Base-by-base conservation (phyloP, 2,329 filamentous ascomycete species). In the Exophiala calicioides region DNA sequence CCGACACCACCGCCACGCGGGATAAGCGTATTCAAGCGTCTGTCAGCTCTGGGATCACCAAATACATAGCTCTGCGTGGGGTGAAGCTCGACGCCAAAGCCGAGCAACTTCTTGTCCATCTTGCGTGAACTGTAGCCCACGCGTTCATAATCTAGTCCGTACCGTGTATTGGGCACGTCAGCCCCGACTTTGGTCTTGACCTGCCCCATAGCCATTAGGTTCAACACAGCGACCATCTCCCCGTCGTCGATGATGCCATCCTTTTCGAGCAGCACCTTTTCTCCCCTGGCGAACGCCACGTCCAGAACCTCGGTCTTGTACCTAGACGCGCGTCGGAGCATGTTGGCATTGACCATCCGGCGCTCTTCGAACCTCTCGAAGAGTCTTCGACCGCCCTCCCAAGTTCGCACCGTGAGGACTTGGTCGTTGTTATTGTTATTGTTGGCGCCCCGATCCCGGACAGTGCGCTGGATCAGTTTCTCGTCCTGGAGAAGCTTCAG, bases 291-390 rank as follows among this genome's bases (percentile, higher is more conserved):
- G 23, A 77, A 62, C 3, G 62, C 60, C 0, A 58, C 47, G 49
- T 77, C 74, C 12, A 77, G 61, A 7, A 65, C 58, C 0, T 63
- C 54, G 3, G 58, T 57, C 52, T 77, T 77, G 64, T 70, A 76
- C 4, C 55, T 49, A 3, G 62, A 55, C 0, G 73, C 73, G 7
- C 63, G 61, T 13, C 62, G 65, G 18, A 75, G 61, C 39, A 73
- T 68, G 0, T 57, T 57, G 10, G 62, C 53, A 39, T 70, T 68
- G 32, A 75, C 63, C 5, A 63, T 58, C 8, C 71, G 66, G 30
- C 64, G 65, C 32, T 70, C 66, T 36, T 68, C 66, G 57, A 75
- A 72, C 16, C 60, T 52, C 3, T 75, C 69, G 4, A 66, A 70
- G 15, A 75, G 60, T 26, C 42, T 47, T 9, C 39, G 33, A 27